A percentile compares a stretch with the other conserved stretches of the same genome.
Evolutionary conservation across 805 yeast species (phyloP).

Genomic region (Phaffomyces antillensis): DNA sequence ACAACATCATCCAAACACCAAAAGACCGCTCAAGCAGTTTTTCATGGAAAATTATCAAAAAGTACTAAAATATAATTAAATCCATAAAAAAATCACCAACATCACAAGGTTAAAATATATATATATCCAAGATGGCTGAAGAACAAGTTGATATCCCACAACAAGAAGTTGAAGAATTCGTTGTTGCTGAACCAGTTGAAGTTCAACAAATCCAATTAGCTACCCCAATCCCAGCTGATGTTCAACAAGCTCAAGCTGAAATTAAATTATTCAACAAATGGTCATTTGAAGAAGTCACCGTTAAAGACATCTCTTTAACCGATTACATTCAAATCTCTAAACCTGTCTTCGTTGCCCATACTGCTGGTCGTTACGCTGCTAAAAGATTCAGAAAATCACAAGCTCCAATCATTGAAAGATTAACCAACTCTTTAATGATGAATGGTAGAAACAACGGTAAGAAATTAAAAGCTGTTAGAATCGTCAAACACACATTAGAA

Average conservation of each 20-base stretch:
- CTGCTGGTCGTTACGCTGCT: slow-evolving; percentile 99
- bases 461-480: slow-evolving; percentile 99
- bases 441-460: slow-evolving; percentile 99
- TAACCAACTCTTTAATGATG: slow-evolving; percentile 99
- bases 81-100: background rate
- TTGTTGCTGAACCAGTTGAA: slow-evolving; percentile 79
- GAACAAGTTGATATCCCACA: slow-evolving; percentile 44
- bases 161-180: slow-evolving; percentile 48
- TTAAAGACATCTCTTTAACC: slow-evolving; percentile 95
- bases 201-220: slow-evolving; percentile 80
- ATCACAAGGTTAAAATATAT: no score
- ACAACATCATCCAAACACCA: background rate
- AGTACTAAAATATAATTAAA: background rate
- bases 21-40: background rate
- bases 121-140: slow-evolving; percentile 75
- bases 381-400: slow-evolving; percentile 99
- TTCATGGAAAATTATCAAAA: slow-evolving; percentile 2
- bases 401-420: slow-evolving; percentile 98
- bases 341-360: slow-evolving; percentile 97
- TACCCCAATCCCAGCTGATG: slow-evolving; percentile 94
- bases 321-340: slow-evolving; percentile 97
- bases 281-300: slow-evolving; percentile 96
- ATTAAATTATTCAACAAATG: slow-evolving; percentile 99
- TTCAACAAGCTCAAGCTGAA: slow-evolving; percentile 92
- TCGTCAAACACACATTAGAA: slow-evolving; percentile 98